phyloP scores from a whole-genome alignment of 768 basidiomycete genomes.

The Hypholoma sublateritium region DNA sequence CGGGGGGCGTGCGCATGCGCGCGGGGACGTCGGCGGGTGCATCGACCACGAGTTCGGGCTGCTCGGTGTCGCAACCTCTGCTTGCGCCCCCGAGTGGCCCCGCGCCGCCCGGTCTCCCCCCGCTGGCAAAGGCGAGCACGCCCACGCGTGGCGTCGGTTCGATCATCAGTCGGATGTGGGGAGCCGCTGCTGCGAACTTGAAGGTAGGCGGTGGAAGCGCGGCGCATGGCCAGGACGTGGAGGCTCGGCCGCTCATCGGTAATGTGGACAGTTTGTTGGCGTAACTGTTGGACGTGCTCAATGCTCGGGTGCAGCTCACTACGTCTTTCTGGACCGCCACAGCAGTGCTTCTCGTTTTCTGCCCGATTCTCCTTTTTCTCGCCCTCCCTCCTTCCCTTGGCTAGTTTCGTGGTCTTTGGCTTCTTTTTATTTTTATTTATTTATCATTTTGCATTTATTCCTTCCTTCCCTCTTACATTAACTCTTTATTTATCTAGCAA shows the following conservation, averaged over 20 bases:
- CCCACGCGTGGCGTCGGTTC: slow-evolving; percentile 34
- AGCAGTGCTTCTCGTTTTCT: neutral
- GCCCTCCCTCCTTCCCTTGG: neutral
- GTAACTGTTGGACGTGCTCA: neutral
- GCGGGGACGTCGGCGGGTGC: slow-evolving; percentile 17
- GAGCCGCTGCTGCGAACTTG: slow-evolving; percentile 42
- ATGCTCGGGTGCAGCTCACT: neutral
- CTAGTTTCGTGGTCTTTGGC: neutral
- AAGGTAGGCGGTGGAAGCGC: slow-evolving; percentile 21
- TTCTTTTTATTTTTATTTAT: neutral
- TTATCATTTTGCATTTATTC: neutral
- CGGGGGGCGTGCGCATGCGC: slow-evolving; percentile 14
- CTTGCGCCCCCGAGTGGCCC: neutral
- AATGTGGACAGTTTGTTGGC: neutral
- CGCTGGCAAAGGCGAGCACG: slow-evolving; percentile 6
- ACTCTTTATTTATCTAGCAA: neutral
- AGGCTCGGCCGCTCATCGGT: slow-evolving; percentile 13
- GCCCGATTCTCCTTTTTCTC: too few relatives aligned
- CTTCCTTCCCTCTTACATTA: neutral
- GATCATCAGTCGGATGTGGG: slow-evolving; percentile 78
- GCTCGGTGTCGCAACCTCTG: neutral
- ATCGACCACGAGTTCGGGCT: neutral
- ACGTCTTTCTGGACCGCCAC: neutral
- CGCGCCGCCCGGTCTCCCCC: neutral
- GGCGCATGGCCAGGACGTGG: slow-evolving; percentile 8